These are phyloP conservation scores for Sclerotinia spermophila DNA, from an alignment of 2,329 filamentous ascomycete genomes.

Conservation along the genomic window DNA sequence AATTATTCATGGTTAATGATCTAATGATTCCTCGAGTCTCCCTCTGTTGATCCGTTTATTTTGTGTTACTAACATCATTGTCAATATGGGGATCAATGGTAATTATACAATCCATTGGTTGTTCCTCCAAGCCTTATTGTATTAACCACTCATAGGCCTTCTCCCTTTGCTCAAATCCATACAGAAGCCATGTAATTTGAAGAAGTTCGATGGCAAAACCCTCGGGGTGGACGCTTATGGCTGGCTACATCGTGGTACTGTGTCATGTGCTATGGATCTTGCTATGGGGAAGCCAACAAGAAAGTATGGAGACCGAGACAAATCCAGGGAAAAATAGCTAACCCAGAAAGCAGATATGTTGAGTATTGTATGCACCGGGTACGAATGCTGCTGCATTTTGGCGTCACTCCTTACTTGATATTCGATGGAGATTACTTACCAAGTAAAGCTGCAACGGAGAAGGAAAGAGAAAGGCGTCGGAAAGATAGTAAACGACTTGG, in stretches of 20 bases:
- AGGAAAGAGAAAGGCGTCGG: constrained; percentile 68
- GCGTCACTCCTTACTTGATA: constrained; percentile 88
- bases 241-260: constrained; percentile 92
- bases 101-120: not conserved
- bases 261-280: constrained; percentile 86
- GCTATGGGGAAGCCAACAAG: constrained; percentile 83
- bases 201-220: constrained; percentile 81
- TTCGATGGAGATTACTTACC: constrained; percentile 96
- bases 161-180: constrained; percentile 94
- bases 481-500: constrained; percentile 74
- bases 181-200: constrained; percentile 81
- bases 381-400: constrained; percentile 90
- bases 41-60: constrained; percentile 27
- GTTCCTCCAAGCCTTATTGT: constrained; percentile 20
- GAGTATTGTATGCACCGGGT: constrained; percentile 88
- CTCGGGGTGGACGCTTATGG: constrained; percentile 97
- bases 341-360: constrained; percentile 62
- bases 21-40: constrained; percentile 21
- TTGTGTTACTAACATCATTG: constrained; percentile 20
- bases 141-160: constrained; percentile 56
- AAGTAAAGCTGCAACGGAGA: constrained; percentile 86
- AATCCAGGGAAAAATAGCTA: not conserved
- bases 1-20: not conserved
- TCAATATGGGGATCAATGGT: constrained; percentile 30
- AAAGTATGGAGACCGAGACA: constrained; percentile 55